Percentiles rank a stretch among this genome's conserved stretches.
These are phyloP conservation scores for Psilocybe mexicana DNA, from an alignment of 1,284 basidiomycete species.

Conservation along the genomic window DNA sequence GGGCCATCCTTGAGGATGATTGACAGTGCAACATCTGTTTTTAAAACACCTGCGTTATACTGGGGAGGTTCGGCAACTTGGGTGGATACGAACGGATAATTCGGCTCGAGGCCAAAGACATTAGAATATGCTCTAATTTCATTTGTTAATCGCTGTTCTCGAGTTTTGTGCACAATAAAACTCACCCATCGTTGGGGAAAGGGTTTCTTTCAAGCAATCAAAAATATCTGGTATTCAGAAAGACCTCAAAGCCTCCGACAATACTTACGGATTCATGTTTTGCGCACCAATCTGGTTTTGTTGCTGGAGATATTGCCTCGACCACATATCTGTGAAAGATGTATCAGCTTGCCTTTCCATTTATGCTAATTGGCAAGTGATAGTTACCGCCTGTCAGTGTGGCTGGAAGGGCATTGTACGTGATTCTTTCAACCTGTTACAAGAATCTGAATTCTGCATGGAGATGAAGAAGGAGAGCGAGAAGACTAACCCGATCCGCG, in stretches of 20 bases:
- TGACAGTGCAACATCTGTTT: slow-evolving; percentile 58
- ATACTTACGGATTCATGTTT: slow-evolving; percentile 55
- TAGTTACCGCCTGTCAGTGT: slow-evolving; percentile 48
- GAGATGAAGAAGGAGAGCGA: neutral
- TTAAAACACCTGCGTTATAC: neutral
- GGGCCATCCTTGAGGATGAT: slow-evolving; percentile 62
- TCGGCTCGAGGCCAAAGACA: slow-evolving; percentile 53
- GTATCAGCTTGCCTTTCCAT: neutral
- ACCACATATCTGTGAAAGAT: slow-evolving; percentile 51
- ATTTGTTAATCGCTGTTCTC: neutral
- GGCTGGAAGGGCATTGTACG: slow-evolving; percentile 59
- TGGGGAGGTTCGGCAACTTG: neutral
- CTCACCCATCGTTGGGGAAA: slow-evolving; percentile 53
- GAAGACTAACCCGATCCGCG: slow-evolving; percentile 44
- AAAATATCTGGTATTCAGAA: neutral
- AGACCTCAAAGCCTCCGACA: neutral
- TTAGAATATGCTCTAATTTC: slow-evolving; percentile 50
- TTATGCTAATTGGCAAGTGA: neutral
- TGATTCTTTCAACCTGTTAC: slow-evolving; percentile 54
- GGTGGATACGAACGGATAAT: slow-evolving; percentile 40
- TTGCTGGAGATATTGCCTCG: slow-evolving; percentile 59
- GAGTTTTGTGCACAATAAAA: slow-evolving; percentile 3
- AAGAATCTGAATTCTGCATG: neutral
- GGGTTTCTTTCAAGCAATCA: slow-evolving; percentile 40
- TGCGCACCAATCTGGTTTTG: slow-evolving; percentile 60